Evolutionary conservation across 2,329 filamentous ascomycete species (phyloP).

Genomic region (Ophiostoma populinum): DNA sequence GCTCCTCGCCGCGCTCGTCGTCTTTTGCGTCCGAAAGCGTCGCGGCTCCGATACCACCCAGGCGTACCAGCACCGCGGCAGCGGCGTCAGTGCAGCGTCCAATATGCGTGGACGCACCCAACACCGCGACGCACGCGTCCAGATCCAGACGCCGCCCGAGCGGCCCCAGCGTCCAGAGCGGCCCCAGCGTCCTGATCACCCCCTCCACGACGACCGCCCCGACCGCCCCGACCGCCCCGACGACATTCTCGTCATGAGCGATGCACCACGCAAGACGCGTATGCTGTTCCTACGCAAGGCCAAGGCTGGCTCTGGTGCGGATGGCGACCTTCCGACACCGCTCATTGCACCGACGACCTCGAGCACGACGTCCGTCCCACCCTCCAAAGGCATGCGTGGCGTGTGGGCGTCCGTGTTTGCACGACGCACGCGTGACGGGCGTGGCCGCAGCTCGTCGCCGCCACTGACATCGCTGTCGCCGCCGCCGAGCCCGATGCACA

Average conservation of each 20-base stretch:
- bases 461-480: conserved; percentile 17
- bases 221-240: no score
- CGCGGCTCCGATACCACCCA: conserved; percentile 2
- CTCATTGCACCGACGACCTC: conserved; percentile 23
- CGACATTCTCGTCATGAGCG: no score
- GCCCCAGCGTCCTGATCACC: no score
- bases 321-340: conserved; percentile 21
- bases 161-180: no score
- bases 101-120: no score
- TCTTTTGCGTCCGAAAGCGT: conserved; percentile 20
- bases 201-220: no score
- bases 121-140: no score
- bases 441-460: conserved; percentile 14
- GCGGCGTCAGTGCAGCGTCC: neutral
- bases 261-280: no score
- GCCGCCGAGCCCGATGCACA: conserved; percentile 13
- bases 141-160: no score
- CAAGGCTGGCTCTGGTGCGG: neutral
- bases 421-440: conserved; percentile 5
- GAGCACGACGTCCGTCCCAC: neutral
- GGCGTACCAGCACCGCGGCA: conserved; percentile 1
- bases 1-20: conserved; percentile 19
- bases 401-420: conserved; percentile 18
- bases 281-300: no score
- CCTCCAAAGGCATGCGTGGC: neutral